These are phyloP conservation scores for Pseudocercospora crystallina DNA, from an alignment of 2,329 filamentous ascomycete genomes.

Conservation along the genomic window DNA sequence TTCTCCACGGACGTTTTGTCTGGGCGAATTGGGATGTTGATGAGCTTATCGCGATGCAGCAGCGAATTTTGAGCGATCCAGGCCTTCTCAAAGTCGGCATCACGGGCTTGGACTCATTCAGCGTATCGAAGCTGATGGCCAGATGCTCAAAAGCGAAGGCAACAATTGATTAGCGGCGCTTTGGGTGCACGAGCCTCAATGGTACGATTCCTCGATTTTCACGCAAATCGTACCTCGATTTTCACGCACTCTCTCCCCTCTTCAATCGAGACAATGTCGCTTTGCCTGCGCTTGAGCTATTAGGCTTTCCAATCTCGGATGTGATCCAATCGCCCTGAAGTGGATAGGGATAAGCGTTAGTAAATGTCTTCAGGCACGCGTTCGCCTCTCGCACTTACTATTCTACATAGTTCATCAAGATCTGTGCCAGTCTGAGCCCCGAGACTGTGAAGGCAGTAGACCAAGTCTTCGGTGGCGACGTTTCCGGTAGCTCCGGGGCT, in stretches of 20 bases:
- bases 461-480: conserved; percentile 79
- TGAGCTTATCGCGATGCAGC: conserved; percentile 8
- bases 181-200: no score
- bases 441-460: conserved; percentile 71
- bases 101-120: conserved; percentile 3
- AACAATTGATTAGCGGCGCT: no score
- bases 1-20: conserved; percentile 11
- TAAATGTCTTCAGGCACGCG: no score
- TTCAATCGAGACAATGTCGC: conserved; percentile 43
- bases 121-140: conserved; percentile 2
- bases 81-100: conserved; percentile 10
- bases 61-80: conserved; percentile 5
- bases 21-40: conserved; percentile 17
- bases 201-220: neutral
- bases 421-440: conserved; percentile 75
- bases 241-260: conserved; percentile 15
- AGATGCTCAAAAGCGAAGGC: neutral
- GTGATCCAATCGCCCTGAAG: conserved; percentile 64
- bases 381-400: conserved; percentile 41
- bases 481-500: conserved; percentile 84
- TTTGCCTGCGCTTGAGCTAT: conserved; percentile 67
- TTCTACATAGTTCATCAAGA: conserved; percentile 63
- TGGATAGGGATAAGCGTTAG: no score
- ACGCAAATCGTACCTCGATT: no score
- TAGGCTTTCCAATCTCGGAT: conserved; percentile 59